Conservation (phyloP, 129 eudicot species). For the Solidago caesia region DNA sequence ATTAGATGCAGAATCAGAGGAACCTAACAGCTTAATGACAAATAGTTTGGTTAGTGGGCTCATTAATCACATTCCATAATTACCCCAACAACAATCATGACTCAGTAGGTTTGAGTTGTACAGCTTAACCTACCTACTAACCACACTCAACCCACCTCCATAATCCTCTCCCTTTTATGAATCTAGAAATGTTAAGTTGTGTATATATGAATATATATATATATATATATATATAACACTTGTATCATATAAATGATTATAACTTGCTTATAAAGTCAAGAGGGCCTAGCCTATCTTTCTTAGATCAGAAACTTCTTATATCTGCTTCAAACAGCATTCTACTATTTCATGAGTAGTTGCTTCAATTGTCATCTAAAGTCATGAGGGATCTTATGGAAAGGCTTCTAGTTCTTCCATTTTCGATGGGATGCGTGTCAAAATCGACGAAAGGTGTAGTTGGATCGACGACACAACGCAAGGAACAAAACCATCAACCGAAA, state of each 20-base stretch:
- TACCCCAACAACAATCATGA: conserved; percentile 36
- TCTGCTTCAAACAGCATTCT: conserved; percentile 8
- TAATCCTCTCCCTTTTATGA: conserved; percentile 8
- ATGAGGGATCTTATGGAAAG: conserved; percentile 58
- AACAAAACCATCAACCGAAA: conserved; percentile 31
- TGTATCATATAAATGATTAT: conserved; percentile 46
- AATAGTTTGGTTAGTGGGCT: conserved; percentile 36
- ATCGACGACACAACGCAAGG: conserved; percentile 27
- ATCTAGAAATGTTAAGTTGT: conserved; percentile 20
- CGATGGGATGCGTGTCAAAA: conserved; percentile 61
- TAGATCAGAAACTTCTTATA: conserved; percentile 25
- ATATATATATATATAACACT: conserved; percentile 16
- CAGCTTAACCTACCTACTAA: conserved; percentile 71
- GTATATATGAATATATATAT: conserved; percentile 3
- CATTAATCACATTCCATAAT: conserved; percentile 21
- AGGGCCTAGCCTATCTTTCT: conserved; percentile 21
- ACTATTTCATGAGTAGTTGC: conserved; percentile 4
- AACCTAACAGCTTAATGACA: conserved; percentile 33
- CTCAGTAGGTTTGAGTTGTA: conserved; percentile 67
- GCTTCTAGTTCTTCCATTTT: conserved; percentile 55
- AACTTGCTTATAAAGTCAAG: conserved; percentile 47
- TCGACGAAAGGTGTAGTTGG: conserved; percentile 44
- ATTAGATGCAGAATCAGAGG: conserved; percentile 26
- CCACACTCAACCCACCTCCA: conserved; percentile 51
- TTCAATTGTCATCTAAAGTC: conserved; percentile 15